Conservation (phyloP, 768 basidiomycete genomes). For the Xerocomus spinulosus region DNA sequence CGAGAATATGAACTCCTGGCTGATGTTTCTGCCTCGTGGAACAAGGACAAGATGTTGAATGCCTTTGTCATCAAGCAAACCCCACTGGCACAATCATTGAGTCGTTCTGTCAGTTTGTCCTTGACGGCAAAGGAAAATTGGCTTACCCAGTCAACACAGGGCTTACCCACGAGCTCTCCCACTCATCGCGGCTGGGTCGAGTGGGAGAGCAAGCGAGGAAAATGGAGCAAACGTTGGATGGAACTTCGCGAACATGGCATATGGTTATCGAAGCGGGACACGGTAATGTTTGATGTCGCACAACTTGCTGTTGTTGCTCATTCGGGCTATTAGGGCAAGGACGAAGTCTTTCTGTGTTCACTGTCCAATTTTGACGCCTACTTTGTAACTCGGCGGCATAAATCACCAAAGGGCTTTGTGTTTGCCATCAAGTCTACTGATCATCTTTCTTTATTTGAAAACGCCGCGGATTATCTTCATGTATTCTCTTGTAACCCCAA, state of each 20-base stretch:
- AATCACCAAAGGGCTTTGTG: constrained; percentile 78
- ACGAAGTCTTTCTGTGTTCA: constrained; percentile 76
- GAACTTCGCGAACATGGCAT: constrained; percentile 81
- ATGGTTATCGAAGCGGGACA: constrained; percentile 87
- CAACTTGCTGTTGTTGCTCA: constrained; percentile 2
- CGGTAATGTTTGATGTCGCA: constrained; percentile 43
- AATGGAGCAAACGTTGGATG: constrained; percentile 93
- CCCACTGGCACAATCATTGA: constrained; percentile 54
- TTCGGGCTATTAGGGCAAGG: constrained; percentile 60
- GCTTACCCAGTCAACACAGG: constrained; percentile 40
- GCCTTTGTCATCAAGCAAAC: constrained; percentile 77
- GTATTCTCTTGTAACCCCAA: constrained; percentile 73
- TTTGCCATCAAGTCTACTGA: constrained; percentile 90
- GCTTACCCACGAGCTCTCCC: constrained; percentile 44
- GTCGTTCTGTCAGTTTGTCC: constrained; percentile 49
- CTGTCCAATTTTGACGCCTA: constrained; percentile 89
- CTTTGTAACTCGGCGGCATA: constrained; percentile 66
- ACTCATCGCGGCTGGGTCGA: constrained; percentile 65
- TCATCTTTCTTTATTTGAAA: constrained; percentile 81
- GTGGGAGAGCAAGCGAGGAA: constrained; percentile 86
- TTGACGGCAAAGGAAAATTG: constrained; percentile 34
- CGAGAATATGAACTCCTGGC: constrained; percentile 80
- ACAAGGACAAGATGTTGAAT: constrained; percentile 76
- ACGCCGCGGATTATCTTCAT: constrained; percentile 83
- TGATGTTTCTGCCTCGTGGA: constrained; percentile 84